These are phyloP conservation scores for Pseudogymnoascus sp. DNA, from an alignment of 2,329 filamentous ascomycete genomes.

Conservation along the genomic window DNA sequence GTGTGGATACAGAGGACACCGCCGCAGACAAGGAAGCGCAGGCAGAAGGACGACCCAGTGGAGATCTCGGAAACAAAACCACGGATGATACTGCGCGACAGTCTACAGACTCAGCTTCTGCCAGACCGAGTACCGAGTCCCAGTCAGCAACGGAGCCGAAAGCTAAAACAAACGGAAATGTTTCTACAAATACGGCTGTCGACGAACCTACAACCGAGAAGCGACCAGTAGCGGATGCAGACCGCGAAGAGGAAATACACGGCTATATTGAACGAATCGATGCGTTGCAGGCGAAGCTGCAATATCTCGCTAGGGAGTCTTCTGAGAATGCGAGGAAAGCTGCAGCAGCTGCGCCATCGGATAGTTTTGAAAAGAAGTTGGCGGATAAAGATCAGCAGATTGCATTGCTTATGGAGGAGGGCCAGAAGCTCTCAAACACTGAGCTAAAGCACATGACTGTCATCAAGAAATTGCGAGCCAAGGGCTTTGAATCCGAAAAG, in stretches of 20 bases:
- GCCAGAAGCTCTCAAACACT: slow-evolving; percentile 75
- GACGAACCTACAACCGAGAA: neutral
- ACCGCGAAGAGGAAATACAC: slow-evolving; percentile 75
- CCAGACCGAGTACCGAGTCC: neutral
- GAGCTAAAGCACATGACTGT: slow-evolving; percentile 78
- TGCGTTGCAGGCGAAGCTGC: slow-evolving; percentile 81
- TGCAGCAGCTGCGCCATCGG: slow-evolving; percentile 52
- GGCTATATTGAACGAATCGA: slow-evolving; percentile 84
- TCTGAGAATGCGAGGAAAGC: slow-evolving; percentile 67
- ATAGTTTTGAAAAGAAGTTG: slow-evolving; percentile 68
- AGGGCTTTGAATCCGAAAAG: slow-evolving; percentile 60
- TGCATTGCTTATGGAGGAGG: slow-evolving; percentile 83
- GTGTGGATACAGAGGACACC: neutral
- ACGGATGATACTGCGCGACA: neutral
- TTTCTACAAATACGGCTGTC: neutral
- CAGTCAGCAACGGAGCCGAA: neutral
- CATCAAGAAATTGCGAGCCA: slow-evolving; percentile 72
- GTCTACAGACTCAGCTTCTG: neutral
- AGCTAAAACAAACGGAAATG: neutral
- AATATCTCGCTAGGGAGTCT: slow-evolving; percentile 77
- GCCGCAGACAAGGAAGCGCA: neutral
- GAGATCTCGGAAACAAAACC: neutral
- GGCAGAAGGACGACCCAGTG: neutral
- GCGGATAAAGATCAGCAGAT: slow-evolving; percentile 89
- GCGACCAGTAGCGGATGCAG: slow-evolving; percentile 30